A percentile compares a stretch with the other conserved stretches of the same genome.
Evolutionary conservation across 2,329 filamentous ascomycete genomes (phyloP).

Genomic region (Colletotrichum limetticola): DNA sequence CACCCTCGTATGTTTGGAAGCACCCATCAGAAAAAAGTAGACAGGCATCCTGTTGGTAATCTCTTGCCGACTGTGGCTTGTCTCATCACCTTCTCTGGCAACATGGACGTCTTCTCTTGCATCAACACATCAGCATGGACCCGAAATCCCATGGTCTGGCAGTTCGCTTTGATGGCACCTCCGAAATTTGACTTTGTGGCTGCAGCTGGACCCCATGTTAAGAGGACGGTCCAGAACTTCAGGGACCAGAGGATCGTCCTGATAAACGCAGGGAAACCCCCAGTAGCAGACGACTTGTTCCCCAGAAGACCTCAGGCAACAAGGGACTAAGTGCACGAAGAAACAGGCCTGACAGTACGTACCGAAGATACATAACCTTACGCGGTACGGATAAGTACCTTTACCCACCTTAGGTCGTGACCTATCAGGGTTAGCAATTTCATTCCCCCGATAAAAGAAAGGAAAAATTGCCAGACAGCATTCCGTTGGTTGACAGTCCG

Average conservation of each 20-base stretch:
- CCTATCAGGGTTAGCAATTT: not conserved
- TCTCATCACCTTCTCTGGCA: not conserved
- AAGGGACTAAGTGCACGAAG: not conserved
- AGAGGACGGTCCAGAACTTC: constrained; percentile 29
- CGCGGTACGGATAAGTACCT: too few relatives aligned
- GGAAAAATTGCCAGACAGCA: not conserved
- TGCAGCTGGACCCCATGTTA: constrained; percentile 24
- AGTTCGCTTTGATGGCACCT: constrained; percentile 9
- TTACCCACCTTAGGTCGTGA: too few relatives aligned
- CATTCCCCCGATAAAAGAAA: not conserved
- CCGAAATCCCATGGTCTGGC: constrained; percentile 9
- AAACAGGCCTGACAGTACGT: not conserved
- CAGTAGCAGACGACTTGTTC: not conserved
- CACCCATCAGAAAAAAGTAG: not conserved
- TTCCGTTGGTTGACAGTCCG: not conserved
- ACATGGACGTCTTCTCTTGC: constrained; percentile 13
- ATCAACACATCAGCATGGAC: constrained; percentile 4
- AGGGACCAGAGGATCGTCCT: constrained; percentile 31
- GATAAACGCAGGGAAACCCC: constrained; percentile 13
- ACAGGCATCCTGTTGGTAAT: not conserved
- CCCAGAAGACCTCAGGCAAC: not conserved
- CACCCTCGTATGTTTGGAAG: not conserved
- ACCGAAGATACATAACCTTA: not conserved
- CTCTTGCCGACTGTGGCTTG: not conserved
- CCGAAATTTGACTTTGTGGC: constrained; percentile 19